Conservation (phyloP, 2,329 filamentous ascomycete genomes). For the Calonectria fujianensis region DNA sequence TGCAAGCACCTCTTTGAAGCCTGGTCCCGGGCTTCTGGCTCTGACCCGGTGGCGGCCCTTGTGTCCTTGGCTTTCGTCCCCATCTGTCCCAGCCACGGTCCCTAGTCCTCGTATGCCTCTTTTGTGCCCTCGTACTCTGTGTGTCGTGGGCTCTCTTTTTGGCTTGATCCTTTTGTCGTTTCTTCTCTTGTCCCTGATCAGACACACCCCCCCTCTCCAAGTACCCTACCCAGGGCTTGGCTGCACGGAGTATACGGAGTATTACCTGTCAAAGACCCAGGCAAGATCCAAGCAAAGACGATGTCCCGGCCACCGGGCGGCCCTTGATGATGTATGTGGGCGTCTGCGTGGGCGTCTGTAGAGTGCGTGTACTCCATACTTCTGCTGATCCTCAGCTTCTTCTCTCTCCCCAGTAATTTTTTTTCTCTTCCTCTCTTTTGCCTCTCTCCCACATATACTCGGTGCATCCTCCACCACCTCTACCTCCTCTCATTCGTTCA, state of each 20-base stretch:
- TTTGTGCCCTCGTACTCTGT: conserved; percentile 32
- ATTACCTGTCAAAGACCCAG: conserved; percentile 44
- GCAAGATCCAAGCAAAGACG: conserved; percentile 44
- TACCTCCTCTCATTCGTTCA: conserved; percentile 45
- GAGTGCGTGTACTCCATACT: conserved; percentile 51
- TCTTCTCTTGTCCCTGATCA: conserved; percentile 25
- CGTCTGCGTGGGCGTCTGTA: conserved; percentile 50
- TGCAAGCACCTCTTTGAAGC: conserved; percentile 37
- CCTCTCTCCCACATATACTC: conserved; percentile 46
- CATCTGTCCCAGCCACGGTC: conserved; percentile 27
- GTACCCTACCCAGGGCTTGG: conserved; percentile 26
- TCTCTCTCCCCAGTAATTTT: conserved; percentile 39
- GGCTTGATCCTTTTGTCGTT: conserved; percentile 33
- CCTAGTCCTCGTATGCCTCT: conserved; percentile 21
- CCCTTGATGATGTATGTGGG: conserved; percentile 55
- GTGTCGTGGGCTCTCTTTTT: conserved; percentile 27
- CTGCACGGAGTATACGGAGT: conserved; percentile 28
- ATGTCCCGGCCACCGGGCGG: conserved; percentile 51
- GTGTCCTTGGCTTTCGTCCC: conserved; percentile 38
- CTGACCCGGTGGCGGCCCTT: conserved; percentile 44
- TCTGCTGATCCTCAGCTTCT: conserved; percentile 47
- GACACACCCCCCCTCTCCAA: conserved; percentile 14
- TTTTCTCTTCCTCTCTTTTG: conserved; percentile 39
- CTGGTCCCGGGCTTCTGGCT: conserved; percentile 45
- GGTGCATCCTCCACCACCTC: conserved; percentile 39